A percentile compares a stretch with the other conserved stretches of the same genome.
phyloP scores from a whole-genome alignment of 2,329 filamentous ascomycete genomes.

The Diaporthe sp. region DNA sequence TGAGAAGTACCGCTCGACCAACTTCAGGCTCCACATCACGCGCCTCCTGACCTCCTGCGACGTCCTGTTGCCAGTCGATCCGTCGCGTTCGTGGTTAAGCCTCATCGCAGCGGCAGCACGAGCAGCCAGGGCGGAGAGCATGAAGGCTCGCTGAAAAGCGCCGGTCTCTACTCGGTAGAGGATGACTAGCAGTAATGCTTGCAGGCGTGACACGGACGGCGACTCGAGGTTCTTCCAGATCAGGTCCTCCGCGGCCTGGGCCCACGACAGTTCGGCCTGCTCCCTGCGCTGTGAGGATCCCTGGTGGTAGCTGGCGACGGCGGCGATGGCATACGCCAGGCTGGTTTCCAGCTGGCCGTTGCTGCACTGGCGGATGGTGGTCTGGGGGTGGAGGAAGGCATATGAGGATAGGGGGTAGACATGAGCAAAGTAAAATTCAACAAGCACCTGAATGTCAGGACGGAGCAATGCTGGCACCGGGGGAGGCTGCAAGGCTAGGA shows the following conservation, averaged over 20 bases:
- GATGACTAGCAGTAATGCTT: constrained; percentile 59
- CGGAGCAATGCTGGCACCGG: background rate
- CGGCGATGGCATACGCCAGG: constrained; percentile 34
- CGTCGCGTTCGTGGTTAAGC: constrained; percentile 57
- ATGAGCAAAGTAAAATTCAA: constrained; percentile 38
- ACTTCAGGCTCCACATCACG: constrained; percentile 60
- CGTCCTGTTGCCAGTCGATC: constrained; percentile 46
- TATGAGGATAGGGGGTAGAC: constrained; percentile 38
- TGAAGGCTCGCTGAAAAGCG: constrained; percentile 58
- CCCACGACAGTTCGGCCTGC: constrained; percentile 30
- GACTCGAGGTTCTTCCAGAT: constrained; percentile 43
- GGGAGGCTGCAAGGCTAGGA: background rate
- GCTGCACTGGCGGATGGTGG: constrained; percentile 35
- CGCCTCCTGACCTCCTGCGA: constrained; percentile 57
- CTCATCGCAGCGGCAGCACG: constrained; percentile 57
- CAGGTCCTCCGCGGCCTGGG: constrained; percentile 33
- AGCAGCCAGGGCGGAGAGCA: constrained; percentile 58
- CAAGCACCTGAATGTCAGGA: constrained; percentile 29
- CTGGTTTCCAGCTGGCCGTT: constrained; percentile 33
- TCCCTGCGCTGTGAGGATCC: constrained; percentile 19
- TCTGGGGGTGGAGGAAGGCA: constrained; percentile 37
- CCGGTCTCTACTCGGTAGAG: constrained; percentile 59
- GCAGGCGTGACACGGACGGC: constrained; percentile 44
- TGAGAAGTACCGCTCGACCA: constrained; percentile 57
- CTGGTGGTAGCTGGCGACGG: constrained; percentile 35